Percentiles rank a stretch among this genome's conserved stretches.
These are phyloP conservation scores for Lasiosphaeria miniovina DNA, from an alignment of 495 filamentous ascomycete genomes.

Conservation along the genomic window DNA sequence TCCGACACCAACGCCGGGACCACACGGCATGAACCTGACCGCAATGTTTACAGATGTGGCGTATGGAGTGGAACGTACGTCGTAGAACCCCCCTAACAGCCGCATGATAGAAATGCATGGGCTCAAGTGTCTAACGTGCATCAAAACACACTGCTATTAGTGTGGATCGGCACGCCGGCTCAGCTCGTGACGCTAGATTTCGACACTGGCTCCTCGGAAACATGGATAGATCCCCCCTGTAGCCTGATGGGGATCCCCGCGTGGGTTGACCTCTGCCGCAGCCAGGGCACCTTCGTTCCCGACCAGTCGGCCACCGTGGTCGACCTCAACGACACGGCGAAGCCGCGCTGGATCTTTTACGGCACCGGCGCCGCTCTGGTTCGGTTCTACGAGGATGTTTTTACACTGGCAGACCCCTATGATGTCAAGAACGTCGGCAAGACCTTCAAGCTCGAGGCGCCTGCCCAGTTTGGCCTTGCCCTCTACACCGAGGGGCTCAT, in stretches of 20 bases:
- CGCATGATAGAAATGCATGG: too few species aligned
- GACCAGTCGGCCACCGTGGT: constrained; percentile 46
- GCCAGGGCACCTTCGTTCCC: constrained; percentile 24
- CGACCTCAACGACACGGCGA: constrained; percentile 64
- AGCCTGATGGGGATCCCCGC: constrained; percentile 15
- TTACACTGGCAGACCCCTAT: not conserved
- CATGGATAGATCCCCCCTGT: constrained; percentile 58
- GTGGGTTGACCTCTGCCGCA: constrained; percentile 17
- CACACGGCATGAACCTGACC: constrained; percentile 9
- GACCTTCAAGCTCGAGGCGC: not conserved
- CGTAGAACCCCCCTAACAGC: too few species aligned
- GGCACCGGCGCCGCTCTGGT: constrained; percentile 18
- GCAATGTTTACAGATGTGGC: constrained; percentile 20
- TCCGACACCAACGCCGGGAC: not conserved
- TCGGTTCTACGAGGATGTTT: constrained; percentile 16
- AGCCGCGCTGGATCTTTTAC: constrained; percentile 46
- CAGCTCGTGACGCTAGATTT: constrained; percentile 54
- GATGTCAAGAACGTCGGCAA: not conserved
- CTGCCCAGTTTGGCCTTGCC: constrained; percentile 28
- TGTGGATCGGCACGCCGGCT: constrained; percentile 64
- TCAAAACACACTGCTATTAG: constrained; percentile 10
- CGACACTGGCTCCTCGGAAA: constrained; percentile 80
- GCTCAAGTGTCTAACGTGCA: too few species aligned
- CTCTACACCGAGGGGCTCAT: constrained; percentile 17
- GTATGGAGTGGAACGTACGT: constrained; percentile 17